Conservation (phyloP, 2,329 filamentous ascomycete genomes). For the Pseudogymnoascus sp. region DNA sequence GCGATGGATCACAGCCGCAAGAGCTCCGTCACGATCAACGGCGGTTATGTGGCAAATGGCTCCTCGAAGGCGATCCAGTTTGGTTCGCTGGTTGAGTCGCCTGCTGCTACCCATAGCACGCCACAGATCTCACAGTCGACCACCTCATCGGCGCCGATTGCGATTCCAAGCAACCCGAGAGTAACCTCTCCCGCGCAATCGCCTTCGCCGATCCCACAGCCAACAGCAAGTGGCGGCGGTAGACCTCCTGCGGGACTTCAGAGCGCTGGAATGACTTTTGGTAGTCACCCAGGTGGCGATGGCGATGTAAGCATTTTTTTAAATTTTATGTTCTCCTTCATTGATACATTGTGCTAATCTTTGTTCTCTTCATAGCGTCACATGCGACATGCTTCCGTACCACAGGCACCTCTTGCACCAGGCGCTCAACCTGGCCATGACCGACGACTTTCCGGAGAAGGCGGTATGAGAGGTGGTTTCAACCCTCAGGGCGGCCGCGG, state of each 20-base stretch:
- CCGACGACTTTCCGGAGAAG: conserved; percentile 73
- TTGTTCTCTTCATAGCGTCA: conserved; percentile 44
- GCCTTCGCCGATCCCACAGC: conserved; percentile 87
- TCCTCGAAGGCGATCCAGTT: conserved; percentile 67
- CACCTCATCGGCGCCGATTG: conserved; percentile 43
- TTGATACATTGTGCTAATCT: not conserved
- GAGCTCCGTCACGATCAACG: conserved; percentile 84
- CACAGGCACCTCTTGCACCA: conserved; percentile 51
- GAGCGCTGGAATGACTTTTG: conserved; percentile 11
- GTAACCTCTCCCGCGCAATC: conserved; percentile 79
- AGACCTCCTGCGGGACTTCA: conserved; percentile 65
- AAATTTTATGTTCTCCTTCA: not conserved
- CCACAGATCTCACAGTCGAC: conserved; percentile 42
- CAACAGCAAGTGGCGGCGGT: conserved; percentile 71
- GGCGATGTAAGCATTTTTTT: conserved; percentile 59
- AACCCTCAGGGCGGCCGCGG: conserved; percentile 39
- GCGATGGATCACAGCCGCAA: conserved; percentile 70
- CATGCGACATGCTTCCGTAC: conserved; percentile 56
- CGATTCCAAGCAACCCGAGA: conserved; percentile 61
- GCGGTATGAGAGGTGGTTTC: conserved; percentile 57
- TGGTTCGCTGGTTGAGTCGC: conserved; percentile 63
- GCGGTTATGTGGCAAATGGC: conserved; percentile 70
- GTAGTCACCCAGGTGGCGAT: conserved; percentile 46
- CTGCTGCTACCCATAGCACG: conserved; percentile 56
- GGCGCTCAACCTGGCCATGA: conserved; percentile 65